Conservation (phyloP, 2,329 filamentous ascomycete species). For the Seiridium cupressi region DNA sequence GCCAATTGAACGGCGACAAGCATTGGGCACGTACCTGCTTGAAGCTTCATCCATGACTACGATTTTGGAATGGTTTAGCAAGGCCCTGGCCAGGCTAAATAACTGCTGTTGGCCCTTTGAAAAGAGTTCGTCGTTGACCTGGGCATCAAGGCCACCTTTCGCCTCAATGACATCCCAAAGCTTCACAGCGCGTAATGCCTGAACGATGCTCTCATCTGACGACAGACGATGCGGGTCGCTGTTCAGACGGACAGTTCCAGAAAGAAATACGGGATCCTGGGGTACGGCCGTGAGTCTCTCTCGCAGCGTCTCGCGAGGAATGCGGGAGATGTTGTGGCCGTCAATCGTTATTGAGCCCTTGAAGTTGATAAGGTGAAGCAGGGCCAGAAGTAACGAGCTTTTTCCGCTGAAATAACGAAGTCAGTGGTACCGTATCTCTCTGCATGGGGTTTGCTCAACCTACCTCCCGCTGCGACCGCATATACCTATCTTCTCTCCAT, state of each 20-base stretch:
- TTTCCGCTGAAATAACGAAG: constrained; percentile 34
- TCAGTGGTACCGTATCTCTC: not conserved
- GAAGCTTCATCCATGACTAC: constrained; percentile 44
- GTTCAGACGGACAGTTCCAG: constrained; percentile 47
- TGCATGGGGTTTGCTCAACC: not conserved
- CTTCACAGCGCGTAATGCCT: constrained; percentile 44
- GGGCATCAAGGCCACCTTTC: constrained; percentile 34
- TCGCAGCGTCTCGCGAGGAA: constrained; percentile 21
- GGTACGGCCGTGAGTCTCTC: constrained; percentile 40
- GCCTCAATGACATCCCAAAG: constrained; percentile 39
- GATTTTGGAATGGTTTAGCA: constrained; percentile 37
- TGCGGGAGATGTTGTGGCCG: constrained; percentile 30
- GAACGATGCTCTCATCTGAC: constrained; percentile 39
- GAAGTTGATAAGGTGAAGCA: constrained; percentile 38
- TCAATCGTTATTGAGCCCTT: constrained; percentile 38
- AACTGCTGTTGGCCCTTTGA: constrained; percentile 49
- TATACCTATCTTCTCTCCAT: constrained; percentile 33
- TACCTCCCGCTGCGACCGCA: constrained; percentile 33
- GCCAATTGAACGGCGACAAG: not conserved
- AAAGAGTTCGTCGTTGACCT: constrained; percentile 28
- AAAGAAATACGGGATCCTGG: constrained; percentile 51
- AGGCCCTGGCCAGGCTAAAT: constrained; percentile 46
- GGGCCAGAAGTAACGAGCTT: constrained; percentile 38
- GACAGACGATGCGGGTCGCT: constrained; percentile 38
- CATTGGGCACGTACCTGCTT: constrained; percentile 23